Base-by-base conservation (phyloP, 1,284 basidiomycete species). In the Omphalotus olearius region DNA sequence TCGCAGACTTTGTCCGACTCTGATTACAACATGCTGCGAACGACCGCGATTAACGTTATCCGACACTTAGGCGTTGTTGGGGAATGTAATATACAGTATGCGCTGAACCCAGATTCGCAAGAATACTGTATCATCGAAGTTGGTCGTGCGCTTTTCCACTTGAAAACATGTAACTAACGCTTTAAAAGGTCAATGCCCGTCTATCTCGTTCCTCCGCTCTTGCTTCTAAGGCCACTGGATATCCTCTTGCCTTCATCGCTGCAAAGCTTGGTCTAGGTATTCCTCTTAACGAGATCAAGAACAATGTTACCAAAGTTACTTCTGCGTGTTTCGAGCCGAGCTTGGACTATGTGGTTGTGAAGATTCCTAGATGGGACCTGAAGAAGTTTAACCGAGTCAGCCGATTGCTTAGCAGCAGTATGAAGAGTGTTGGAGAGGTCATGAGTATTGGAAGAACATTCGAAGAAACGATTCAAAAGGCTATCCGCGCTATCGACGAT, bases 371-470 rank as follows among this genome's bases (percentile, higher is more conserved):
- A 57, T 99, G 96, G 96, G 96, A 99, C 72, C 74, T 98, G 65
- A 96, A 96, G 70, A 99, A 99, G 80, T 99, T 99, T 74, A 91
- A 69, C 62, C 83, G 94, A 41, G 94, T 98, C 60, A 93, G 90
- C 66, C 83, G 84, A 52, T 76, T 91, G 43, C 74, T 98, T 47
- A 92, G 91, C 66, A 92, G 88, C 60, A 92, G 90, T 69, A 98
- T 99, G 96, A 99, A 99, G 83, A 93, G 90, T 64, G 97, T 99
- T 5, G 96, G 96, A 52, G 96, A 99, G 71, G 96, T 99, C 52
- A 99, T 99, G 97, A 92, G 91, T 58, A 98, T 99, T 59, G 97
- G 96, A 20, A 80, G 96, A 60, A 97, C 93, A 10, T 99, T 99
- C 63, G 96, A 98, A 69, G 96, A 99, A 75, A 95, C 93, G 0